Percentiles rank a stretch among this genome's conserved stretches.
Conservation (phyloP, 331 rosid species). For the Malus hybrid region DNA sequence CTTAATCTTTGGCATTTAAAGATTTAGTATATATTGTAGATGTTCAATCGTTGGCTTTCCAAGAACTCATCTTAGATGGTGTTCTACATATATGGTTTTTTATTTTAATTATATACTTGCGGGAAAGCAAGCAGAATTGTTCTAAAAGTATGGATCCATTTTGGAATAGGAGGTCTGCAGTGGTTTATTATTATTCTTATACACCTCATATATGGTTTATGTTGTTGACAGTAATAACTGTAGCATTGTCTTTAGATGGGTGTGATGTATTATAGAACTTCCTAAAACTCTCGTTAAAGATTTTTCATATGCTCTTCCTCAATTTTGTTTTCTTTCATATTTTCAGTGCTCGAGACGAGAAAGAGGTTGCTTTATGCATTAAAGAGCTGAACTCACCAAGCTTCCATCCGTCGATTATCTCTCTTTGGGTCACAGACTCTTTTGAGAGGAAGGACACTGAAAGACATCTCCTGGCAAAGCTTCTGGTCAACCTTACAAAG, state of each 20-base stretch:
- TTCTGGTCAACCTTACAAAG: slow-evolving; percentile 60
- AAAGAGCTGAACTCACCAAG: slow-evolving; percentile 69
- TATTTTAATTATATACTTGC: slow-evolving; percentile 1
- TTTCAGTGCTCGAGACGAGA: slow-evolving; percentile 77
- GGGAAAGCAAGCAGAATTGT: background rate
- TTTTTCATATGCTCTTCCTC: background rate
- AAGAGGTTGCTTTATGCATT: slow-evolving; percentile 65
- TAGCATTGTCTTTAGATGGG: background rate
- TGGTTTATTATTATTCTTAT: background rate
- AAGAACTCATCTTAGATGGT: background rate
- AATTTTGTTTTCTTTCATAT: slow-evolving; percentile 14
- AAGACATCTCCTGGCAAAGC: slow-evolving; percentile 60
- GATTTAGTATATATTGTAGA: background rate
- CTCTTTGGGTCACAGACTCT: slow-evolving; percentile 71
- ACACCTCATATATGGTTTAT: background rate
- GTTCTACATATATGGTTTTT: background rate
- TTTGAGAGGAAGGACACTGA: slow-evolving; percentile 73
- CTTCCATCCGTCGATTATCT: slow-evolving; percentile 80
- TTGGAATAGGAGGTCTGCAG: slow-evolving; percentile 17
- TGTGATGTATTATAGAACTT: background rate
- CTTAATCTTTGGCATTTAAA: background rate
- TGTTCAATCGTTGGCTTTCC: background rate
- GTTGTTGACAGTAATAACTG: slow-evolving; percentile 10
- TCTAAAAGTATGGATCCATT: background rate
- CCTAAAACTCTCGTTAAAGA: background rate